phyloP scores from a whole-genome alignment of 2,329 filamentous ascomycete genomes.

The Helicocarpus griseus region DNA sequence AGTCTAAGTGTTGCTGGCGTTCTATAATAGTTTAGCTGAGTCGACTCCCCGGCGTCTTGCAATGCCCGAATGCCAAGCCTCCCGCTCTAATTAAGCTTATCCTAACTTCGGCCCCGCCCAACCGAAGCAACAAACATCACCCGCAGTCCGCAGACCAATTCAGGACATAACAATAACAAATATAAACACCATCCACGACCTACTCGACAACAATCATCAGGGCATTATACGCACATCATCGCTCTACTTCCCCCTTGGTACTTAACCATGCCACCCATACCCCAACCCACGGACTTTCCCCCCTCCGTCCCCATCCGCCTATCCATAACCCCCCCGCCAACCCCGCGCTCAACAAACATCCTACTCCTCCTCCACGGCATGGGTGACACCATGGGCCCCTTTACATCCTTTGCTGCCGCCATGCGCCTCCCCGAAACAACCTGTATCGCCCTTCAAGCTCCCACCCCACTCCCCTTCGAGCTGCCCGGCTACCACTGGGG shows the following conservation, averaged over 20 bases:
- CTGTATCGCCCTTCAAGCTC: conserved; percentile 64
- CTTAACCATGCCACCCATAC: conserved; percentile 29
- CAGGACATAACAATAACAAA: too few relatives aligned
- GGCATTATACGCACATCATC: not conserved
- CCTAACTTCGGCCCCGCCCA: too few relatives aligned
- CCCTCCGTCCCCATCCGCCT: conserved; percentile 28
- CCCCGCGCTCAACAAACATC: conserved; percentile 55
- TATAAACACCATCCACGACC: not conserved
- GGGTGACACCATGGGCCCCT: conserved; percentile 63
- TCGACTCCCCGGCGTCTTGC: too few relatives aligned
- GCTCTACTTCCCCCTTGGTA: too few relatives aligned
- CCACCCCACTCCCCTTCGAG: conserved; percentile 57
- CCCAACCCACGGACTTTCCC: conserved; percentile 37
- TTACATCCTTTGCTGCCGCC: conserved; percentile 57
- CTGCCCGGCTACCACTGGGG: conserved; percentile 62
- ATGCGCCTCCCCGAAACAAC: conserved; percentile 68
- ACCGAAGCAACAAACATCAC: too few relatives aligned
- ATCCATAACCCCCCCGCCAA: conserved; percentile 29
- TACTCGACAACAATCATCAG: not conserved
- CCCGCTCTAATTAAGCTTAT: too few relatives aligned
- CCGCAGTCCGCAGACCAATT: too few relatives aligned
- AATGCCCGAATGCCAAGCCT: too few relatives aligned
- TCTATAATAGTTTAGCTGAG: too few relatives aligned
- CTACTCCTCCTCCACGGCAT: conserved; percentile 77
- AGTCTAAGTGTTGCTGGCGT: too few relatives aligned